Evolutionary conservation across 148 eudicot species (phyloP).

Genomic region (Cornus kousa): DNA sequence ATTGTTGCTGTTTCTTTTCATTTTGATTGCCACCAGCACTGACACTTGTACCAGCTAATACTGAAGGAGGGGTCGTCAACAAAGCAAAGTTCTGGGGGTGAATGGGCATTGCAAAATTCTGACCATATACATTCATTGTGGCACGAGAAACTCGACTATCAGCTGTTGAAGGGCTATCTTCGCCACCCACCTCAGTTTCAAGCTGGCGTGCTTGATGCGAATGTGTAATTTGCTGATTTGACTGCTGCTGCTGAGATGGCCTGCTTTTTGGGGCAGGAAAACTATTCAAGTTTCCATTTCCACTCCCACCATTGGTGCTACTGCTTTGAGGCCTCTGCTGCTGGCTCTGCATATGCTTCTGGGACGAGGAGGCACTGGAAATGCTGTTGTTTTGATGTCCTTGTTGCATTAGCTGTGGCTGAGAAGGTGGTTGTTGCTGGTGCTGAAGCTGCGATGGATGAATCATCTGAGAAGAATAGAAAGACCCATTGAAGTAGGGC

Average conservation of each 20-base stretch:
- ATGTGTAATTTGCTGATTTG: conserved; percentile 21
- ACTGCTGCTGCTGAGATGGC: conserved; percentile 26
- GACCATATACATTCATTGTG: conserved; percentile 61
- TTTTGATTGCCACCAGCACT: conserved; percentile 32
- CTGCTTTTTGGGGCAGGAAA: conserved; percentile 50
- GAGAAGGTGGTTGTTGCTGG: conserved; percentile 45
- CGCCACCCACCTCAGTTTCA: conserved; percentile 54
- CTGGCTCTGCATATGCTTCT: conserved; percentile 74
- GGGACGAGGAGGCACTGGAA: conserved; percentile 26
- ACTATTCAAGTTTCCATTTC: conserved; percentile 48
- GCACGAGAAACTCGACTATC: conserved; percentile 68
- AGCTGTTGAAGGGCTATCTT: conserved; percentile 78
- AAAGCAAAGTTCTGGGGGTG: conserved; percentile 71
- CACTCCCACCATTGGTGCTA: conserved; percentile 32
- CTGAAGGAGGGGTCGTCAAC: conserved; percentile 50
- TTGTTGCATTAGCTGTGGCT: conserved; percentile 45
- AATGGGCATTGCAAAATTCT: conserved; percentile 68
- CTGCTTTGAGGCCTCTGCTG: conserved; percentile 57
- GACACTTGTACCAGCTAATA: conserved; percentile 24
- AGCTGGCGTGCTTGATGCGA: conserved; percentile 27
- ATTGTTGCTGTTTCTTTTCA: conserved; percentile 75
- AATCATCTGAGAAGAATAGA: conserved; percentile 81
- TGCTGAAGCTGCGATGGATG: conserved; percentile 85
- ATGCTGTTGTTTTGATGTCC: conserved; percentile 50
- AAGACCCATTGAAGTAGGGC: conserved; percentile 79